These are phyloP conservation scores for Funneliformis geosporum DNA, from an alignment of 192 early-diverging fungal species.

Conservation along the genomic window DNA sequence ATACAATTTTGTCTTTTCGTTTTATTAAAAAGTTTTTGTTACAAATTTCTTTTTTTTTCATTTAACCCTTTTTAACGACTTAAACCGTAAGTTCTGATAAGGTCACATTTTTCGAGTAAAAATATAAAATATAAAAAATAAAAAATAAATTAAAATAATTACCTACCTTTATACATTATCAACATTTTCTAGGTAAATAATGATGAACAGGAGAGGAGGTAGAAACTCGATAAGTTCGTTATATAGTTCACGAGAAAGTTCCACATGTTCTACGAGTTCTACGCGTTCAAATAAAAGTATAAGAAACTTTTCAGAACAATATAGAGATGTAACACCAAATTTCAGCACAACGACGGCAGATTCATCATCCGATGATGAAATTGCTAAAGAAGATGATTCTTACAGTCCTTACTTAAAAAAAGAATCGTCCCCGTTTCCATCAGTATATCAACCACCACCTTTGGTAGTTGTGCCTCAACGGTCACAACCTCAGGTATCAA, in stretches of 20 bases:
- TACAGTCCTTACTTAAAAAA: background rate
- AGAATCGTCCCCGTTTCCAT: background rate
- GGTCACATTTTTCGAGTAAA: too few relatives aligned
- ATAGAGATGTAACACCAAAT: background rate
- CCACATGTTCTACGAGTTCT: background rate
- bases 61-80: too few relatives aligned
- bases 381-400: background rate
- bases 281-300: too few relatives aligned
- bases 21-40: too few relatives aligned
- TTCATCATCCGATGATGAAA: background rate
- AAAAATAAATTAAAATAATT: too few relatives aligned
- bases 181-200: background rate
- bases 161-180: background rate
- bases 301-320: background rate
- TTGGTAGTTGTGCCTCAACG: background rate
- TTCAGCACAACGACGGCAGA: background rate
- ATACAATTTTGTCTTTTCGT: too few relatives aligned
- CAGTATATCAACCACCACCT: background rate
- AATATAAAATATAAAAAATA: too few relatives aligned
- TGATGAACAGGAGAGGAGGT: background rate
- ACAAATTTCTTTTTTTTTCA: too few relatives aligned
- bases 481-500: background rate
- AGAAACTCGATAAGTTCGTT: background rate
- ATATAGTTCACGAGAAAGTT: background rate
- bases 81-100: too few relatives aligned